Evolutionary conservation across 1,284 basidiomycete genomes (phyloP).

Genomic region (Cryptococcus jaspeensis): DNA sequence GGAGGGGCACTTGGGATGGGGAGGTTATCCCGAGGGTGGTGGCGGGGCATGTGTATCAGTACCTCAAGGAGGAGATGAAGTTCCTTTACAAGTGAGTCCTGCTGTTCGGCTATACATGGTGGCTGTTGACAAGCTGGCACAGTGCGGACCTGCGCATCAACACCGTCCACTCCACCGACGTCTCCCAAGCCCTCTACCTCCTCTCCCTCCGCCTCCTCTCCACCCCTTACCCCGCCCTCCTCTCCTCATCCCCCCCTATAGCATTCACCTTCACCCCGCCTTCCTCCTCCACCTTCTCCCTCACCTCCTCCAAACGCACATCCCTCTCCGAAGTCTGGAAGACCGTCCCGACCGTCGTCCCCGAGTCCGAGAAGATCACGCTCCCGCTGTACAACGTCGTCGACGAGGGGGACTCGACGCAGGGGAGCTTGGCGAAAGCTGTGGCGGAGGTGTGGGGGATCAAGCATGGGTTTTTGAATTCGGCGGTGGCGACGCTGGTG

Average conservation of each 20-base stretch:
- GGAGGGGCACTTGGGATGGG: slow-evolving; percentile 37
- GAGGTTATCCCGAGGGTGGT: slow-evolving; percentile 67
- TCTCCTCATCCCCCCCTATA: slow-evolving; percentile 62
- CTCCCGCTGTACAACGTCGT: slow-evolving; percentile 82
- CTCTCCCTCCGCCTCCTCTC: slow-evolving; percentile 48
- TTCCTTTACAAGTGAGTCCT: slow-evolving; percentile 61
- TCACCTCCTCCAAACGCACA: slow-evolving; percentile 15
- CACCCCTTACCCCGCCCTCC: slow-evolving; percentile 20
- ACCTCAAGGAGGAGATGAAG: slow-evolving; percentile 82
- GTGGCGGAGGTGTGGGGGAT: slow-evolving; percentile 76
- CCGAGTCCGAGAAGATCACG: slow-evolving; percentile 59
- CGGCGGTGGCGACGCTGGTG: slow-evolving; percentile 62
- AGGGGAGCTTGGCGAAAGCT: slow-evolving; percentile 68
- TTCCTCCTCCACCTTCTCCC: slow-evolving; percentile 16
- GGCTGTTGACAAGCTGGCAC: background rate
- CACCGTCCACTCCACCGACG: slow-evolving; percentile 74
- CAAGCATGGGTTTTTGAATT: slow-evolving; percentile 78
- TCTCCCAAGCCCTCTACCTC: slow-evolving; percentile 71
- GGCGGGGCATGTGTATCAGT: slow-evolving; percentile 74
- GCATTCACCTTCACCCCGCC: slow-evolving; percentile 53
- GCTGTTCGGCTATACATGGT: background rate
- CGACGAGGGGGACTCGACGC: slow-evolving; percentile 75
- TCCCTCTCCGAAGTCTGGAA: slow-evolving; percentile 39
- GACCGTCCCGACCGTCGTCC: slow-evolving; percentile 51
- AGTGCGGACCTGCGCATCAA: slow-evolving; percentile 72